Conservation (phyloP, 1,139 yeast species). For the Scheffersomyces cryptocercus region DNA sequence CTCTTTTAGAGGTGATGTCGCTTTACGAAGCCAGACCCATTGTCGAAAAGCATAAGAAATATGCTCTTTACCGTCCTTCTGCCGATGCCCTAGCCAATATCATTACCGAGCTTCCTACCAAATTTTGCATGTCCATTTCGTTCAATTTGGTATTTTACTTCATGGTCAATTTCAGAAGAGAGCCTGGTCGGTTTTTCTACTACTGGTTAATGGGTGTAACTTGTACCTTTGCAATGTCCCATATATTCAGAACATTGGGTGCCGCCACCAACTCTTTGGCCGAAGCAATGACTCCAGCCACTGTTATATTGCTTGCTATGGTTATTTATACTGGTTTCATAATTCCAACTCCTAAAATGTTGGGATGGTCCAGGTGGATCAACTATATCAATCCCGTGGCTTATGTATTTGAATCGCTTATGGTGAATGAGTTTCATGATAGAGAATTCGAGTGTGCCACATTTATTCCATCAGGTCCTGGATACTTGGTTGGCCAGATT, state of each 20-base stretch:
- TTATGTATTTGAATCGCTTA: conserved; percentile 66
- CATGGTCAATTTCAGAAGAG: conserved; percentile 64
- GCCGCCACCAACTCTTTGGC: conserved; percentile 59
- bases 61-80: conserved; percentile 74
- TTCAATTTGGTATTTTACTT: conserved; percentile 69
- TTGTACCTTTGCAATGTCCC: conserved; percentile 67
- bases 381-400: conserved; percentile 71
- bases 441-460: conserved; percentile 42
- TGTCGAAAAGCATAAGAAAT: conserved; percentile 76
- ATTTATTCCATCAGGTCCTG: conserved; percentile 55
- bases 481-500: conserved; percentile 31
- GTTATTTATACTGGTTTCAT: conserved; percentile 78
- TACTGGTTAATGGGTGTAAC: conserved; percentile 55
- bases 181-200: conserved; percentile 70
- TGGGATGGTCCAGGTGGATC: conserved; percentile 81
- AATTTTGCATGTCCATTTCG: conserved; percentile 51
- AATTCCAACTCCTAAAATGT: conserved; percentile 65
- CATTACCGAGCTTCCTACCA: conserved; percentile 66
- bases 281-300: conserved; percentile 74
- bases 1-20: conserved; percentile 70
- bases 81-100: conserved; percentile 76
- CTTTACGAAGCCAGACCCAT: conserved; percentile 73
- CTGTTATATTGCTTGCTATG: conserved; percentile 59
- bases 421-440: conserved; percentile 59
- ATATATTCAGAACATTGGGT: conserved; percentile 71